Evolutionary conservation across 345 rosid genomes (phyloP).

Genomic region (Draba incana): DNA sequence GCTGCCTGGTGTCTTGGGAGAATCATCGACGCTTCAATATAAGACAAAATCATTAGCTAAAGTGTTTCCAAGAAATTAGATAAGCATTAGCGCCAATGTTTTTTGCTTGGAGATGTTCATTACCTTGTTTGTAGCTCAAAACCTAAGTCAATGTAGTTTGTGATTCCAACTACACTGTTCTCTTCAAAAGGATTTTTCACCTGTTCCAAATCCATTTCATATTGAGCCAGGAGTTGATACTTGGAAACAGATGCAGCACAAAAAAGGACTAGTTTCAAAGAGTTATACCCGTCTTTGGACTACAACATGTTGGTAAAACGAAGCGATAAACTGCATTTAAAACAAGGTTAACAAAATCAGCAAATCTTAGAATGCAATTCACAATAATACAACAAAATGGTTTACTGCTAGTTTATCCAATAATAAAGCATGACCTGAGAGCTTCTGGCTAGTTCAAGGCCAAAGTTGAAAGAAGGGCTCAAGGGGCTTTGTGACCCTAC

Average conservation of each 20-base stretch:
- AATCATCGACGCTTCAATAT: constrained; percentile 61
- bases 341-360: constrained; percentile 32
- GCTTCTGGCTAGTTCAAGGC: constrained; percentile 76
- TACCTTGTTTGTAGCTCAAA: constrained; percentile 91
- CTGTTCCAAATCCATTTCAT: constrained; percentile 46
- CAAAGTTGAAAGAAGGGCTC: constrained; percentile 86
- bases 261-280: constrained; percentile 24
- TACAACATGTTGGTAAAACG: constrained; percentile 87
- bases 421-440: constrained; percentile 61
- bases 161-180: constrained; percentile 81
- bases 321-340: constrained; percentile 76
- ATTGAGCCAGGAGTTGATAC: not conserved
- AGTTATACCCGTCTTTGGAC: constrained; percentile 86
- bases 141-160: constrained; percentile 90
- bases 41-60: constrained; percentile 2
- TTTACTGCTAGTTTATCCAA: constrained; percentile 2
- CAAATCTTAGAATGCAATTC: constrained; percentile 4
- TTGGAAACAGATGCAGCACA: not conserved
- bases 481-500: constrained; percentile 83
- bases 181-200: constrained; percentile 88
- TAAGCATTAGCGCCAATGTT: not conserved
- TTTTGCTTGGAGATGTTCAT: constrained; percentile 4
- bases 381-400: not conserved
- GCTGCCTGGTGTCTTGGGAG: constrained; percentile 38
- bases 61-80: constrained; percentile 25